Evolutionary conservation across 192 early-diverging fungal species (phyloP), one percentile per base, ranked within the genome.

Genomic region (Coemansia asiatica): DNA sequence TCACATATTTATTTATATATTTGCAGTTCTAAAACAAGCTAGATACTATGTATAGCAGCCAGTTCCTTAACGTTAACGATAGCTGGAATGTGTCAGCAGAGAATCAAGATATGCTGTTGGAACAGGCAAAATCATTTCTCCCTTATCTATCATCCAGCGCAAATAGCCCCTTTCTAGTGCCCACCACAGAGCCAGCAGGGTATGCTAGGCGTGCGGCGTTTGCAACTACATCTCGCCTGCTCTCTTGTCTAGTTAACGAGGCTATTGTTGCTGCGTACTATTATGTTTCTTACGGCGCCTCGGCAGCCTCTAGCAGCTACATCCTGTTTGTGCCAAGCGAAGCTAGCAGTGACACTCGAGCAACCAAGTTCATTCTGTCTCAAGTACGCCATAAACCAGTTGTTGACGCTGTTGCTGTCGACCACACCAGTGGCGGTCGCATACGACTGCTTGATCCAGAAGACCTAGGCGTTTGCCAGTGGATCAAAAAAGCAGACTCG

Each of bases 171-270:
- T 74, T 64, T 59, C 38, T 35, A 15, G 27, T 68, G 1, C 63
- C 72, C 13, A 68, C 31, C 21, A 69, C 71, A 6, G 27, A 27
- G 9, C 46, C 64, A 18, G 68, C 68, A 6, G 72, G 72, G 12
- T 68, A 66, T 61, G 50, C 56, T 51, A 40, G 59, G 49, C 78
- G 76, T n/a, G 69, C 82, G 6, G 56, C 71, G 29, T 83, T 85
- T 64, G 85, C 87, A 56, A 84, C 84, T 1, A 62, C 71, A 8
- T 86, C 87, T 10, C 81, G 88, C n/a, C 70, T 88, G 6, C 60
- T 88, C 21, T 54, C 80, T 6, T 88, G 87, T 35, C 63, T 87
- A 5, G 82, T 83, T 23, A 86, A 83, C 38, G 88, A 89, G 70
- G 40, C 54, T 4, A 72, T 89, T 12, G 82, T 81, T 9, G 49